These are phyloP conservation scores for Suhomyces panamericanus DNA, from an alignment of 1,139 yeast genomes.

Conservation along the genomic window DNA sequence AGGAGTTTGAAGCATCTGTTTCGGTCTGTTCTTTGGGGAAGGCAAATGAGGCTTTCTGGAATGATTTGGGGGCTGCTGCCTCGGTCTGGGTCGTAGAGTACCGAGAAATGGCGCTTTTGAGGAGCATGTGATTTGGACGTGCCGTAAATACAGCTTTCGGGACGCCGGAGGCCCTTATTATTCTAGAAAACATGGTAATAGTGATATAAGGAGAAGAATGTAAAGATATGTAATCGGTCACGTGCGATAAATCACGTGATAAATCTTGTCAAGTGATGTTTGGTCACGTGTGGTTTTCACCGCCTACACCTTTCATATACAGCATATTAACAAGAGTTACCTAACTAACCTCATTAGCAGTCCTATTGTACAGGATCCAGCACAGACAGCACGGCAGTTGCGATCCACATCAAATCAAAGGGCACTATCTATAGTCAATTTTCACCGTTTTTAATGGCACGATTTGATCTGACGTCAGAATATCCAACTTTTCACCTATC, in stretches of 20 bases:
- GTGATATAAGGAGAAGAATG: not conserved
- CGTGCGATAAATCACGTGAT: not conserved
- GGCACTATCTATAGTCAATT: too few relatives aligned
- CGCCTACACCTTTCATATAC: not conserved
- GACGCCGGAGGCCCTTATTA: not conserved
- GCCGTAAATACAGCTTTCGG: not conserved
- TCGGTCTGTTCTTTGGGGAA: constrained; percentile 7
- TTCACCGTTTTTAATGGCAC: too few relatives aligned
- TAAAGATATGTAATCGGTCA: not conserved
- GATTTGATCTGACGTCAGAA: too few relatives aligned
- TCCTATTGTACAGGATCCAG: not conserved
- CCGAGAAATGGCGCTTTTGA: not conserved
- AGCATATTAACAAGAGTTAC: not conserved
- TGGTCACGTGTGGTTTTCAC: too few relatives aligned
- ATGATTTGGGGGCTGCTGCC: constrained; percentile 17
- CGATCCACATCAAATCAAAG: too few relatives aligned
- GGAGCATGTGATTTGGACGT: not conserved
- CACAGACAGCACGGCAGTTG: not conserved
- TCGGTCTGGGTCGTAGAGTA: constrained; percentile 7
- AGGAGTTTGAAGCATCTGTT: not conserved
- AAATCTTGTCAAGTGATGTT: not conserved
- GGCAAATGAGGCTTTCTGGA: constrained; percentile 31
- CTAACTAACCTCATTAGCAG: constrained; percentile 2
- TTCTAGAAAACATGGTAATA: not conserved
- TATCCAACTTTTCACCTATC: constrained; percentile 10